Conservation (phyloP, 2,329 filamentous ascomycete genomes). For the Ceratocystis destructans region DNA sequence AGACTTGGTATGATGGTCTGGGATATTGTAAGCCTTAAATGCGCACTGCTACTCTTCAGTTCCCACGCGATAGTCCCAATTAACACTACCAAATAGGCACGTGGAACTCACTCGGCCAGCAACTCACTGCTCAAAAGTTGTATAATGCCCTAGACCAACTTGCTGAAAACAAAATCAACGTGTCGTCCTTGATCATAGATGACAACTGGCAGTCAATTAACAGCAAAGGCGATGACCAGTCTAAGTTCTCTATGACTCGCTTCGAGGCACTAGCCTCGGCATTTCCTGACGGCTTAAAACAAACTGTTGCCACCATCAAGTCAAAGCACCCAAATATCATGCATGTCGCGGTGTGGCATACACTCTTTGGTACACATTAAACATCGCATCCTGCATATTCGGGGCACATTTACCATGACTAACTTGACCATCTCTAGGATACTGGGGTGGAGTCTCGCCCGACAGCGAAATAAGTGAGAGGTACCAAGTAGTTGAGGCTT, state of each 20-base stretch:
- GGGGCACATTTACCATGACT: conserved; percentile 20
- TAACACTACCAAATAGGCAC: conserved; percentile 40
- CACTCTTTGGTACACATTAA: conserved; percentile 39
- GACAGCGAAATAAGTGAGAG: conserved; percentile 57
- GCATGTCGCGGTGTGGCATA: conserved; percentile 90
- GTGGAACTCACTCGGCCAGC: conserved; percentile 84
- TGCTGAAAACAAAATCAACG: conserved; percentile 55
- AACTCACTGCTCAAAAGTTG: conserved; percentile 68
- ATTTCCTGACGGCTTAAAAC: conserved; percentile 69
- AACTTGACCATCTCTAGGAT: conserved; percentile 35
- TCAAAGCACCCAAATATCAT: conserved; percentile 56
- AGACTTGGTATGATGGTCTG: conserved; percentile 84
- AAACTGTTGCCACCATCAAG: conserved; percentile 55
- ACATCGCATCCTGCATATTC: background rate
- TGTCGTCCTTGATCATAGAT: conserved; percentile 84
- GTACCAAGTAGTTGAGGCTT: conserved; percentile 57
- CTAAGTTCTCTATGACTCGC: conserved; percentile 54
- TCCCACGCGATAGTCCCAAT: background rate
- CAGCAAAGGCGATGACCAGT: conserved; percentile 36
- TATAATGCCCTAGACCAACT: conserved; percentile 60
- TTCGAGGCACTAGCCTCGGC: conserved; percentile 73
- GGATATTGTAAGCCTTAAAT: conserved; percentile 59
- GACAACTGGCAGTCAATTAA: conserved; percentile 87
- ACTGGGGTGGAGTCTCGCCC: conserved; percentile 81
- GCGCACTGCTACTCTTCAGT: background rate